phyloP scores from a whole-genome alignment of 495 filamentous ascomycete species.

The Talaromyces adpressus region DNA sequence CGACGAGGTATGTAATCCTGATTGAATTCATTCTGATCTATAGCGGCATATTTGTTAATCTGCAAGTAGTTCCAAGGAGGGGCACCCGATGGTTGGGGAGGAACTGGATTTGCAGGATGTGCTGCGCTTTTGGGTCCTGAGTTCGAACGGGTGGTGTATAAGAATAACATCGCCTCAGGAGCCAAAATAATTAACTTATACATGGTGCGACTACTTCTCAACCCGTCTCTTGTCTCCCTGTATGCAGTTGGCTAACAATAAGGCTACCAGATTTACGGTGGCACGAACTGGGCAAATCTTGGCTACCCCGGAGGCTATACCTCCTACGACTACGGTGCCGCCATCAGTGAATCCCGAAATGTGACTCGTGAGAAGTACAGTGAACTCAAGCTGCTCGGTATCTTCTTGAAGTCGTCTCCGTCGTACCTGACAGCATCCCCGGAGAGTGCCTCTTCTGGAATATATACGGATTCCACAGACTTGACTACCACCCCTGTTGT shows the following conservation, averaged over 20 bases:
- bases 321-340: slow-evolving; percentile 64
- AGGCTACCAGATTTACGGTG: slow-evolving; percentile 49
- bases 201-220: slow-evolving; percentile 41
- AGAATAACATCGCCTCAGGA: slow-evolving; percentile 63
- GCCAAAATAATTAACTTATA: slow-evolving; percentile 57
- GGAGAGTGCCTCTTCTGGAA: slow-evolving; percentile 41
- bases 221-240: neutral
- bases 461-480: slow-evolving; percentile 41
- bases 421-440: slow-evolving; percentile 52
- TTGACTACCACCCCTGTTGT: slow-evolving; percentile 53
- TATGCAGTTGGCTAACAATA: slow-evolving; percentile 8
- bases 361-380: slow-evolving; percentile 69
- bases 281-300: slow-evolving; percentile 79
- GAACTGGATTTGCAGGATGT: slow-evolving; percentile 58
- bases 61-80: slow-evolving; percentile 59
- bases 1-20: slow-evolving; percentile 35
- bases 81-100: slow-evolving; percentile 71
- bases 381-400: slow-evolving; percentile 65
- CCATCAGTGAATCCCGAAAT: slow-evolving; percentile 59
- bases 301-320: slow-evolving; percentile 68
- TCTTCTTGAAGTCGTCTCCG: slow-evolving; percentile 62
- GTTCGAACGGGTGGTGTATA: slow-evolving; percentile 73
- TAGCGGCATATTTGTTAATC: slow-evolving; percentile 8
- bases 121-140: slow-evolving; percentile 55
- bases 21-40: neutral